These are phyloP conservation scores for Pyrus communis DNA, from an alignment of 306 rosid genomes.

Conservation along the genomic window DNA sequence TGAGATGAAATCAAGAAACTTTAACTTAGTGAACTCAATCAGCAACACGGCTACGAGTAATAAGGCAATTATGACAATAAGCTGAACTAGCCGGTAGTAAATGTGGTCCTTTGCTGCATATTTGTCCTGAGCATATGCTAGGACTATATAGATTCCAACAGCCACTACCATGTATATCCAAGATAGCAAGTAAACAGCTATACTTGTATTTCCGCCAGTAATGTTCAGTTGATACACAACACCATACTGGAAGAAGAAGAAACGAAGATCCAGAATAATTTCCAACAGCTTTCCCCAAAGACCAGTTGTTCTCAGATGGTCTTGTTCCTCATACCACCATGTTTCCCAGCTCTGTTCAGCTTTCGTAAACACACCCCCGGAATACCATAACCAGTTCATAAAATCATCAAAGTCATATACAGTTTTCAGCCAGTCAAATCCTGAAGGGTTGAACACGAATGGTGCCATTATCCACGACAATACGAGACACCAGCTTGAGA, in stretches of 20 bases:
- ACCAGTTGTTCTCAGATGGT: slow-evolving; percentile 82
- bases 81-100: slow-evolving; percentile 79
- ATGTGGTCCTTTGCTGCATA: slow-evolving; percentile 66
- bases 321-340: slow-evolving; percentile 97
- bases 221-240: slow-evolving; percentile 75
- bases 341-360: slow-evolving; percentile 87
- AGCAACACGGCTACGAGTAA: slow-evolving; percentile 50
- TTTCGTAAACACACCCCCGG: slow-evolving; percentile 60
- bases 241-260: slow-evolving; percentile 96
- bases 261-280: slow-evolving; percentile 84
- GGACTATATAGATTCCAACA: slow-evolving; percentile 54
- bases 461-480: slow-evolving; percentile 92
- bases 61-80: slow-evolving; percentile 49
- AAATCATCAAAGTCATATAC: slow-evolving; percentile 85
- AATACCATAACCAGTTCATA: slow-evolving; percentile 71
- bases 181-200: slow-evolving; percentile 79
- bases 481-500: slow-evolving; percentile 90
- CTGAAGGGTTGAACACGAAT: slow-evolving; percentile 86
- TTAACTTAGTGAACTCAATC: slow-evolving; percentile 46
- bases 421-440: slow-evolving; percentile 97
- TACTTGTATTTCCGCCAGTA: slow-evolving; percentile 23
- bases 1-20: slow-evolving; percentile 51
- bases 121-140: slow-evolving; percentile 67
- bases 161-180: slow-evolving; percentile 71
- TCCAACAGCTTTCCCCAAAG: slow-evolving; percentile 95